These are phyloP conservation scores for Trypanosoma avium DNA, from an alignment of 208 protist species.

Conservation along the genomic window DNA sequence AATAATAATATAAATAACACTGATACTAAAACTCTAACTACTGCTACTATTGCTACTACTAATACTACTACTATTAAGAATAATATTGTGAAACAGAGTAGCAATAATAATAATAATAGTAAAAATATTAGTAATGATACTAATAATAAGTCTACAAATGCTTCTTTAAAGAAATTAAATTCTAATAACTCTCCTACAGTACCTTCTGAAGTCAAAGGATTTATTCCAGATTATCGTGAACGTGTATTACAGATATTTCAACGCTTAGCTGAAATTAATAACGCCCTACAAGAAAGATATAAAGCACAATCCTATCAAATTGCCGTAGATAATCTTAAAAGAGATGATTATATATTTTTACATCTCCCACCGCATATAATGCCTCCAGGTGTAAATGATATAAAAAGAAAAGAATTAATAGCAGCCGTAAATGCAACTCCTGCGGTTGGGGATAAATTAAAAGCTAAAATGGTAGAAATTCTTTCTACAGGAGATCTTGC, in stretches of 20 bases:
- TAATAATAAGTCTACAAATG: constrained; percentile 6
- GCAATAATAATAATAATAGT: background rate
- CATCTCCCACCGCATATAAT: constrained; percentile 72
- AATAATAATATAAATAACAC: too few species aligned
- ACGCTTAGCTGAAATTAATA: constrained; percentile 77
- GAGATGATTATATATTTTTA: constrained; percentile 62
- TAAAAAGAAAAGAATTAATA: constrained; percentile 40
- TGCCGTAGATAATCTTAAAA: constrained; percentile 59
- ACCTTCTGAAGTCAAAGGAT: constrained; percentile 19
- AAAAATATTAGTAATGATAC: background rate
- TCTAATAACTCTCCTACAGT: background rate
- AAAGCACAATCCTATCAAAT: constrained; percentile 71
- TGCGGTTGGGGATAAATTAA: constrained; percentile 69
- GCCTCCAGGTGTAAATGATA: constrained; percentile 46
- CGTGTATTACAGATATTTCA: constrained; percentile 73
- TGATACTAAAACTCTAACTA: too few species aligned
- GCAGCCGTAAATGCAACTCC: constrained; percentile 34
- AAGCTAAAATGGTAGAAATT: constrained; percentile 78
- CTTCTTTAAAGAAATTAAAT: too few species aligned
- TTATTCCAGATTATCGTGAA: constrained; percentile 80
- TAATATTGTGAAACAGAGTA: background rate
- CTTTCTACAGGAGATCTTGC: constrained; percentile 70
- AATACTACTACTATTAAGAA: background rate
- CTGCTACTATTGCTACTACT: background rate
- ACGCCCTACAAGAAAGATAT: constrained; percentile 72